Conservation (phyloP, 1,284 basidiomycete genomes). For the Microbotryum scabiosae region DNA sequence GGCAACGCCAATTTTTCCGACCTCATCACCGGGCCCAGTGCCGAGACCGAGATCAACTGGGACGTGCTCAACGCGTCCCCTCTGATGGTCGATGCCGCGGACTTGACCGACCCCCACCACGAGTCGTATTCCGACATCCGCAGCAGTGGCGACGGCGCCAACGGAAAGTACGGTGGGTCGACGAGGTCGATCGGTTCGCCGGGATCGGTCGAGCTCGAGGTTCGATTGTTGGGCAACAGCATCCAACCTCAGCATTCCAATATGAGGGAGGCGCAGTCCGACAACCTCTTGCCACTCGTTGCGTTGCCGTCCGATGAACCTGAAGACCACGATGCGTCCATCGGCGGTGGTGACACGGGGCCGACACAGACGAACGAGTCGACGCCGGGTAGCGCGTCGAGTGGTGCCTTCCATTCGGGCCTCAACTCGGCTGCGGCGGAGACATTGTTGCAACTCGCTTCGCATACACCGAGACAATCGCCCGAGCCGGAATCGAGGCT, state of each 20-base stretch:
- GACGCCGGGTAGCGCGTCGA: not conserved
- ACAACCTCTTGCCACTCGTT: not conserved
- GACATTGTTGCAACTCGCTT: slow-evolving; percentile 32
- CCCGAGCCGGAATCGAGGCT: slow-evolving; percentile 21
- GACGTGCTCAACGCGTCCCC: slow-evolving; percentile 12
- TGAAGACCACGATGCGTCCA: not conserved
- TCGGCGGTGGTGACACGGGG: no score
- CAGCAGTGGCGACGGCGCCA: not conserved
- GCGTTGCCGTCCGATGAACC: not conserved
- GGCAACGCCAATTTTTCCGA: slow-evolving; percentile 20
- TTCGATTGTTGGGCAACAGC: not conserved
- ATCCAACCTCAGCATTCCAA: slow-evolving; percentile 2
- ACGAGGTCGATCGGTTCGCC: slow-evolving; percentile 9
- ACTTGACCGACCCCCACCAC: slow-evolving; percentile 16
- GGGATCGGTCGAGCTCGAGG: slow-evolving; percentile 1
- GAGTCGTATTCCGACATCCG: slow-evolving; percentile 6
- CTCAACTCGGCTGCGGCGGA: slow-evolving; percentile 31
- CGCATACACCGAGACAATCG: slow-evolving; percentile 27
- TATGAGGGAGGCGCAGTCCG: not conserved
- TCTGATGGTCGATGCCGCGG: slow-evolving; percentile 1
- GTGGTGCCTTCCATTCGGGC: not conserved
- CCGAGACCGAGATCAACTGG: slow-evolving; percentile 26
- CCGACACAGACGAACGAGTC: not conserved
- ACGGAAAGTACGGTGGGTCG: slow-evolving; percentile 4
- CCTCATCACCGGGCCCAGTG: slow-evolving; percentile 13